Percentiles rank a stretch among this genome's conserved stretches.
These are phyloP conservation scores for Ceratocystis harringtonii DNA, from an alignment of 2,329 filamentous ascomycete species.

Conservation along the genomic window DNA sequence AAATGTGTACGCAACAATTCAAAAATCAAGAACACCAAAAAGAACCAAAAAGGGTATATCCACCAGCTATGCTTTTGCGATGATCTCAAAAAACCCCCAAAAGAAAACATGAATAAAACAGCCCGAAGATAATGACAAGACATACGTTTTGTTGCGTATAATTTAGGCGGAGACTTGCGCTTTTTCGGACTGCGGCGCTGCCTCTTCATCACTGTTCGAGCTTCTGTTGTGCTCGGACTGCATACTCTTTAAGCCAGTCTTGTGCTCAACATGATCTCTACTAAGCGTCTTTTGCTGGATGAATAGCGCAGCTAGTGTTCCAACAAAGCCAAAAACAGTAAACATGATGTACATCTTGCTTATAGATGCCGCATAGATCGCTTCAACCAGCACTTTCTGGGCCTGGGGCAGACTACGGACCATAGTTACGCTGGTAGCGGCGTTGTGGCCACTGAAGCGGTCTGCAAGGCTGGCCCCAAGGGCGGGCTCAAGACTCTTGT, in stretches of 20 bases:
- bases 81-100: too few relatives aligned
- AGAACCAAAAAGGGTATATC: too few relatives aligned
- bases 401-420: conserved; percentile 36
- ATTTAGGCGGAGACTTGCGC: not conserved
- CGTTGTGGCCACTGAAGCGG: conserved; percentile 41
- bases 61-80: too few relatives aligned
- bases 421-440: conserved; percentile 44
- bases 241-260: conserved; percentile 38
- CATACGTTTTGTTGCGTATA: not conserved
- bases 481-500: conserved; percentile 31
- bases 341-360: conserved; percentile 45
- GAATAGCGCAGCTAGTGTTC: conserved; percentile 33
- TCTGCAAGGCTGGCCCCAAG: conserved; percentile 37
- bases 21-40: too few relatives aligned
- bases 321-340: conserved; percentile 33
- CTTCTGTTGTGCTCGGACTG: not conserved
- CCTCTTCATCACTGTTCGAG: not conserved
- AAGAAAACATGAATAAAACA: too few relatives aligned
- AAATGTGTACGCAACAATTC: too few relatives aligned
- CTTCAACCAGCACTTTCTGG: conserved; percentile 30
- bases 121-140: too few relatives aligned
- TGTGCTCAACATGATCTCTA: conserved; percentile 41
- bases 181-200: not conserved
- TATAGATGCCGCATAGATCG: conserved; percentile 36
- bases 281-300: conserved; percentile 36